Evolutionary conservation across 176 grass and related monocot genomes (phyloP), one percentile per base, ranked within the genome.

Genomic region (Eremochloa ophiuroides): DNA sequence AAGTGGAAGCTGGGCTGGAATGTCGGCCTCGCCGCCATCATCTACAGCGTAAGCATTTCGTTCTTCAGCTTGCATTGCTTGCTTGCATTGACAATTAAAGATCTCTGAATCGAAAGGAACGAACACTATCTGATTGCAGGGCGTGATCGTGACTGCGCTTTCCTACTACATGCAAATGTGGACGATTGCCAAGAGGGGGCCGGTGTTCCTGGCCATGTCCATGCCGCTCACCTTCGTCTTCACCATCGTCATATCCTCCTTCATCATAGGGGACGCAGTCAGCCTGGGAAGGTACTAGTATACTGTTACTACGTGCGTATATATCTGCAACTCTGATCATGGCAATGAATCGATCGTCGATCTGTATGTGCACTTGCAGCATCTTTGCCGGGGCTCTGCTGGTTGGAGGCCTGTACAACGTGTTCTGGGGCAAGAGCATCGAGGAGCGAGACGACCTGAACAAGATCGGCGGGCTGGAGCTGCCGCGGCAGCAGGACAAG

Each of bases 141-240:
- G 93, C 3, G 79, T 89, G 50, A 23, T 91, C 13, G 89, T 92
- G 2, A 92, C 83, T 0, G 93, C 84, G 9, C 65, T 92, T 2
- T 88, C 93, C 0, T 95, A 91, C 82, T 95, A 92, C 82, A 84
- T 95, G 82, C 93, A 95, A 71, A 92, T 89, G 80, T 95, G 93
- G 93, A 83, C 86, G 23, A 86, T 95, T 14, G 51, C 84, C 4
- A 92, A 92, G 87, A 89, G 80, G 33, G 93, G 90, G 0, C 90
- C 90, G 2, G 90, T 95, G 73, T 95, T 95, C 75, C 82, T 84
- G 8, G 90, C 85, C 69, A 92, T 92, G 88, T 92, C 88, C 27
- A 92, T 92, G 75, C 93, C 93, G 22, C 82, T 95, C 13, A 83
- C 87, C 0, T 68, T 92, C 67, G 73, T 95, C 9, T 95, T 95